A percentile compares a stretch with the other conserved stretches of the same genome.
Conservation (phyloP, 2,329 filamentous ascomycete genomes). For the Aspergillus viridinutans region DNA sequence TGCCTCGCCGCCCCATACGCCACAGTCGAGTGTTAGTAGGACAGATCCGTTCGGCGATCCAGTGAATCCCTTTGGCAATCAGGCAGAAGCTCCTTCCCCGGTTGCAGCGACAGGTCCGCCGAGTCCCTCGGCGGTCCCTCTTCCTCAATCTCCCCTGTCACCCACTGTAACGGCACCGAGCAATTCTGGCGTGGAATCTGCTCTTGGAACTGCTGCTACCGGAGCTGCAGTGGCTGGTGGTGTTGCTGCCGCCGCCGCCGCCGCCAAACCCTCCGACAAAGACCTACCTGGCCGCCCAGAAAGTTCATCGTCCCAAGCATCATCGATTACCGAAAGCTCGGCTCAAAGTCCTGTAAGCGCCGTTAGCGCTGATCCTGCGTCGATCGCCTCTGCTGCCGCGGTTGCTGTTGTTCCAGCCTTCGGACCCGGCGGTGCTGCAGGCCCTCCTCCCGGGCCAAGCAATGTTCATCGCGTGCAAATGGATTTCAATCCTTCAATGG, state of each 20-base stretch:
- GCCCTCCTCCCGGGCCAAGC: slow-evolving; percentile 50
- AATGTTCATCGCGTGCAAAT: slow-evolving; percentile 90
- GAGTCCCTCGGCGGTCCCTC: slow-evolving; percentile 5
- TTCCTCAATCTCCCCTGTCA: neutral
- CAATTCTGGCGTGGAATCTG: slow-evolving; percentile 1
- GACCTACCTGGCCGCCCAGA: slow-evolving; percentile 17
- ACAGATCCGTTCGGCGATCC: slow-evolving; percentile 49
- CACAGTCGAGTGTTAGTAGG: slow-evolving; percentile 39
- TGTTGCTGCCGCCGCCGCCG: slow-evolving; percentile 30
- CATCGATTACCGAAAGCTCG: slow-evolving; percentile 19
- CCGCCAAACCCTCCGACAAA: slow-evolving; percentile 19
- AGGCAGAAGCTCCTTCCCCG: slow-evolving; percentile 47
- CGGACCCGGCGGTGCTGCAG: slow-evolving; percentile 25
- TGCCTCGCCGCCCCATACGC: slow-evolving; percentile 24
- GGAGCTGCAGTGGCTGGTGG: slow-evolving; percentile 37
- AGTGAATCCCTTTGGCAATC: slow-evolving; percentile 68
- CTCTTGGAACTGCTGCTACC: slow-evolving; percentile 36
- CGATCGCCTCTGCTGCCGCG: slow-evolving; percentile 12
- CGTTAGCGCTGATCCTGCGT: slow-evolving; percentile 17
- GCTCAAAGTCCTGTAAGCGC: slow-evolving; percentile 22
- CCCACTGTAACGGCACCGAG: neutral
- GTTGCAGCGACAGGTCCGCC: neutral
- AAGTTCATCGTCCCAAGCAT: slow-evolving; percentile 17
- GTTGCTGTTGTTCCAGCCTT: slow-evolving; percentile 9
- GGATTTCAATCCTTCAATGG: slow-evolving; percentile 88